Percentiles rank a stretch among this genome's conserved stretches.
These are phyloP conservation scores for Lonicera japonica DNA, from an alignment of 129 eudicot genomes.

Conservation along the genomic window DNA sequence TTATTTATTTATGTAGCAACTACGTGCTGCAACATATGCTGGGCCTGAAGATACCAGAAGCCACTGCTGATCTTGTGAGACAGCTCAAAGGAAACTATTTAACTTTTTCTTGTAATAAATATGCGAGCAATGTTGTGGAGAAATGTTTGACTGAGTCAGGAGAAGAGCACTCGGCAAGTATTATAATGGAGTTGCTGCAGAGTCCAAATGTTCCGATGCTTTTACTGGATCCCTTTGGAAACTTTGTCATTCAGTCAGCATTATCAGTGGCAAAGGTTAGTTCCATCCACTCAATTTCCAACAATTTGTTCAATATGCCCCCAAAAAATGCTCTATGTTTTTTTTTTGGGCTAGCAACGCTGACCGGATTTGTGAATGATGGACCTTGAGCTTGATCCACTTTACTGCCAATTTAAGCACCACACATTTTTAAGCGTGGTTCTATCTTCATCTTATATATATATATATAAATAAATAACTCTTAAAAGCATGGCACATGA, in stretches of 20 bases:
- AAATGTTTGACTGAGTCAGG: constrained; percentile 39
- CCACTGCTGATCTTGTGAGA: constrained; percentile 33
- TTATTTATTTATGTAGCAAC: constrained; percentile 35
- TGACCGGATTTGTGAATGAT: no score
- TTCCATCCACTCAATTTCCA: not conserved
- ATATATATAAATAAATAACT: no score
- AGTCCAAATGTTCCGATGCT: constrained; percentile 39
- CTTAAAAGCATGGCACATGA: no score
- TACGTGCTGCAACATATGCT: constrained; percentile 78
- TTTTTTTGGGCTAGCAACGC: no score
- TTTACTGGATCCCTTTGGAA: constrained; percentile 61
- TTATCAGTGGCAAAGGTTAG: constrained; percentile 46
- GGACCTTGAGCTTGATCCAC: no score
- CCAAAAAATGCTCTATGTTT: not conserved
- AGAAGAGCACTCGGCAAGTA: constrained; percentile 25
- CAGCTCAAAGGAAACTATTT: constrained; percentile 38
- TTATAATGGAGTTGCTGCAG: constrained; percentile 44
- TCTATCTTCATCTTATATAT: not conserved
- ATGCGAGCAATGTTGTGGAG: constrained; percentile 70
- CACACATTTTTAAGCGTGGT: no score
- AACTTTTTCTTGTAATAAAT: constrained; percentile 56
- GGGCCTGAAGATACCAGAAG: constrained; percentile 31
- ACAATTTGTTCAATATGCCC: not conserved
- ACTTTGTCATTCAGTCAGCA: constrained; percentile 67
- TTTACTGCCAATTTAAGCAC: not conserved